phyloP scores from a whole-genome alignment of 352 stramenopile species.

The Globisporangium emineosum region DNA sequence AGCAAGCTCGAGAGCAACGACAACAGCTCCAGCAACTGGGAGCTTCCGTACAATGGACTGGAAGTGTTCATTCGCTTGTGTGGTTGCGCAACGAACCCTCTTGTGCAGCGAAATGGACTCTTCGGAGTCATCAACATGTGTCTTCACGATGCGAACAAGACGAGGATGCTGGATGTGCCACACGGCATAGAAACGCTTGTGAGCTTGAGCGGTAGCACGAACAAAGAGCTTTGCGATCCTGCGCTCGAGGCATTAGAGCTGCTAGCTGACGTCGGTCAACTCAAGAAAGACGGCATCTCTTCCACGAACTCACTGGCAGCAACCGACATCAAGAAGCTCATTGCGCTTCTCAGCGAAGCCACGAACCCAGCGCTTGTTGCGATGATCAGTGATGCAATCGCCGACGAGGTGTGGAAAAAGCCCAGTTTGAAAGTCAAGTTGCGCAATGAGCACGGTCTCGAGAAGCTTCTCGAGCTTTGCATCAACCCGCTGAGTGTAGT shows the following conservation, averaged over 20 bases:
- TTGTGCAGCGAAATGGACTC: constrained; percentile 62
- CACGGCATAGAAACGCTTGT: constrained; percentile 79
- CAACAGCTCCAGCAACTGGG: constrained; percentile 1
- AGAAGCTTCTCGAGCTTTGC: constrained; percentile 56
- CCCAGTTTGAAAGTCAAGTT: constrained; percentile 56
- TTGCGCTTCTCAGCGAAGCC: constrained; percentile 55
- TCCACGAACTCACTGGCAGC: constrained; percentile 29
- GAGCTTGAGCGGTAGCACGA: constrained; percentile 60
- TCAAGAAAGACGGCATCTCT: constrained; percentile 38
- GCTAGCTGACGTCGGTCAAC: constrained; percentile 61
- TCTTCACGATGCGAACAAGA: constrained; percentile 85
- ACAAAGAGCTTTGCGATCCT: constrained; percentile 59
- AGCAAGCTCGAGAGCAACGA: not conserved
- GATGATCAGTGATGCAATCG: constrained; percentile 75
- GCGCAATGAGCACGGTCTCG: constrained; percentile 63
- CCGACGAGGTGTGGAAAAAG: constrained; percentile 70
- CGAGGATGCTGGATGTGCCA: constrained; percentile 59
- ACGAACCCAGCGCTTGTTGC: constrained; percentile 53
- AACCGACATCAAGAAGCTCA: constrained; percentile 63
- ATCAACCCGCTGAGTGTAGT: constrained; percentile 20
- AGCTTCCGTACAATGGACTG: constrained; percentile 32
- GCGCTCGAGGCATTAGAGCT: constrained; percentile 73
- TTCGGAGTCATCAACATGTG: constrained; percentile 82
- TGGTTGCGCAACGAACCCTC: constrained; percentile 17
- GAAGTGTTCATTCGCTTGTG: constrained; percentile 54